Base-by-base conservation (phyloP, 176 grass and related monocot species). In the Carex parvula region DNA sequence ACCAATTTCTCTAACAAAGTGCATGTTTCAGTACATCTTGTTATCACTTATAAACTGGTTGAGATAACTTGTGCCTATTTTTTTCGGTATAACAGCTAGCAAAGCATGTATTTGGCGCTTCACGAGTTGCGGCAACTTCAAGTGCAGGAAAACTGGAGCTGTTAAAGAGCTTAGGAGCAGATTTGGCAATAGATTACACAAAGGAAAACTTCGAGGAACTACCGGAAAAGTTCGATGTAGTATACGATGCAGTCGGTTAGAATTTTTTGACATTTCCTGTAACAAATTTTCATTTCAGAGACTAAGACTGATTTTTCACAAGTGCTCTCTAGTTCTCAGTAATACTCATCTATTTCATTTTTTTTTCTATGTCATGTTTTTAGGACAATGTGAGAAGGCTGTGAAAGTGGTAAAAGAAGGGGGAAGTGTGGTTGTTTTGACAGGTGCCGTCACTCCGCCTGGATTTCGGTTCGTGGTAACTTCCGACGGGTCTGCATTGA, bases 381-480 rank as follows among this genome's bases (percentile, higher is more conserved):
- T 85, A 98, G 95, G 96, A n/a, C 93, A 98, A 74, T 87, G 96
- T 8, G 93, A 98, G 0, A 98, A 89, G 67, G 92, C 92, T 20
- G 88, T 87, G 56, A 95, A 89, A 80, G 89, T 64, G 59, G 79
- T 98, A 67, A 98, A 95, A 84, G 91, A 95, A 84, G 92, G 89
- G 0, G 95, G 92, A 48, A 89, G 88, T 33, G 89, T 92, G 42
- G 91, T 90, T n/a, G 96, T 75, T 13, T 88, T 95, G 79, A 95
- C 92, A 22, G 93, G 93, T 8, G 86, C 89, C 0, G 89, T 88
- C 60, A 18, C 75, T 44, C 88, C 91, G 1, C 96, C 91, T 14
- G 96, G 93, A 26, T 99, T 99, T 83, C 89, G 88, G 64, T 99
- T 99, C 30, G 91, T 99, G 4, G 91, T 99, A 79, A 95, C 93